Conservation (phyloP, 2,329 filamentous ascomycete species). For the Calonectria crousiana region DNA sequence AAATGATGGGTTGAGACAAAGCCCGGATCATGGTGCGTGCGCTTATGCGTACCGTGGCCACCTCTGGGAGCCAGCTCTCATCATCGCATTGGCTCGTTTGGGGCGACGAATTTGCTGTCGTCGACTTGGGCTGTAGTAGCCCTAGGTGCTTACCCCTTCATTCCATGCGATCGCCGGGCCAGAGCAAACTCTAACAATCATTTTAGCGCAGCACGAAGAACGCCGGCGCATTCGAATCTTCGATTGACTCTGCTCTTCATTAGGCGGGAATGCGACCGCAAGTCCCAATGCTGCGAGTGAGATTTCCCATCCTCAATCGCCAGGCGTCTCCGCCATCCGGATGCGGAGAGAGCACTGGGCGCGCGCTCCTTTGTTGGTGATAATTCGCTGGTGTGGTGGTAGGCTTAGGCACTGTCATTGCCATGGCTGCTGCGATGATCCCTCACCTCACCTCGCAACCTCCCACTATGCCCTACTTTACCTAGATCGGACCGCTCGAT, state of each 20-base stretch:
- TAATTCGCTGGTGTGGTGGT: conserved; percentile 12
- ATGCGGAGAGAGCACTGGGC: conserved; percentile 8
- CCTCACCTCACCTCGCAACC: conserved; percentile 11
- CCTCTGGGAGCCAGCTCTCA: conserved; percentile 8
- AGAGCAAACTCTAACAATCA: conserved; percentile 14
- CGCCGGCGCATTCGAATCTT: conserved; percentile 8
- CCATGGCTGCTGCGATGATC: background rate
- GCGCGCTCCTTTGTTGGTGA: background rate
- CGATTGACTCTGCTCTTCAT: background rate
- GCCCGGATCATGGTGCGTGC: conserved; percentile 6
- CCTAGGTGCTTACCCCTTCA: conserved; percentile 14
- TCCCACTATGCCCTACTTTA: conserved; percentile 25
- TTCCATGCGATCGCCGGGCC: conserved; percentile 19
- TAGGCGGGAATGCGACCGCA: background rate
- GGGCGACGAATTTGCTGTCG: background rate
- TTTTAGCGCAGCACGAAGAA: conserved; percentile 27
- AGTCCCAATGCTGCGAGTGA: conserved; percentile 12
- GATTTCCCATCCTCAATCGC: conserved; percentile 5
- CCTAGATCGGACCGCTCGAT: conserved; percentile 40
- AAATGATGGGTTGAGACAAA: conserved; percentile 20
- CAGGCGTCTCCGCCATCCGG: background rate
- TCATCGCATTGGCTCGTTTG: background rate
- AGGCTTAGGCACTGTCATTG: background rate
- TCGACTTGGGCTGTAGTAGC: conserved; percentile 1
- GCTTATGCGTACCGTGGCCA: background rate